Evolutionary conservation across 345 rosid genomes (phyloP), one percentile per base, ranked within the genome.

Genomic region (Brassica cretica): DNA sequence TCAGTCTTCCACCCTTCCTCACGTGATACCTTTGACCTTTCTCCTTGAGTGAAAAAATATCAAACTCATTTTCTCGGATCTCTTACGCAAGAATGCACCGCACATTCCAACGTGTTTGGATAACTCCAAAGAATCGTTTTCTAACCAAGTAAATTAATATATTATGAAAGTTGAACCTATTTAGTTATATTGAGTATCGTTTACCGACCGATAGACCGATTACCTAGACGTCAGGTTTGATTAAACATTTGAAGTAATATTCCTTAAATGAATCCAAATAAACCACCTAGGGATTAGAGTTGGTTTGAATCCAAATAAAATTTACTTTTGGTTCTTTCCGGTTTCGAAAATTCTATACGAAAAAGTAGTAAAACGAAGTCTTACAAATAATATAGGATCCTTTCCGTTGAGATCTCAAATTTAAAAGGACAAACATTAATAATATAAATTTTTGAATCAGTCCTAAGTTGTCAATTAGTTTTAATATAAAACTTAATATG

Each of bases 1-100:
- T 79, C 71, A 66, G 82, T 69, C 74, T 73, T 73, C 71, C 71
- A 79, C 75, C 62, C 6, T 21, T 74, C 24, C 66, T 79, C 78
- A 74, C 75, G 75, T 79, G 82, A 79, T 12, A 19, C 71, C 15
- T 51, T 64, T 74, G 75, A 79, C 69, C 29, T 73, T 79, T 73
- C 21, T 58, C 56, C 2, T 0, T 44, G 49, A 7, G 59, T 27
- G 29, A 5, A 39, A 64, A 32, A 30, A 25, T 64, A 71, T 71
- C 76, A 62, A 70, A 70, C 70, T 77, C 75, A 51, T 15, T 35
- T 71, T 66, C 51, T 53, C 46, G 33, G 46, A 64, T 53, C 49
- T 55, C 66, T 78, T 56, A 70, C n/a, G 44, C 65, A 63, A 77
- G 9, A 65, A 24, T 8, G 16, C 39, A 65, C 66, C 72, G 58